Evolutionary conservation across 306 rosid genomes (phyloP), one percentile per base, ranked within the genome.

Genomic region (Medicago lupulina): DNA sequence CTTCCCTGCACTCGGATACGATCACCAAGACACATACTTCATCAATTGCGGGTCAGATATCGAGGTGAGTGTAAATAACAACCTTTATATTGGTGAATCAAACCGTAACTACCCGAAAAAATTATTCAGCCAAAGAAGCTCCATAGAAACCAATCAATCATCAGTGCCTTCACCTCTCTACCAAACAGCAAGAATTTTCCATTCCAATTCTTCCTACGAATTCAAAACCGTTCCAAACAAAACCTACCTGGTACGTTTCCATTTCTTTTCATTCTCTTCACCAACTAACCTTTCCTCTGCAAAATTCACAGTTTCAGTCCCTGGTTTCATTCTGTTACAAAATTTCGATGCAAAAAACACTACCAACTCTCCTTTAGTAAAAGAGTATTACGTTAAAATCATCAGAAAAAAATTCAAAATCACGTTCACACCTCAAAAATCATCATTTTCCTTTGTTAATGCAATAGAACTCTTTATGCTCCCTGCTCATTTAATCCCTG

Each of bases 381-480:
- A 74, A 54, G 92, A 88, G 46, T 85, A 40, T 63, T 71, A 43
- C 36, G n/a, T 81, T 1, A 49, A 66, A 1, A 79, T 81, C 79
- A 3, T 2, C 0, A 0, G 2, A 14, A 5, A 14, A 9, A 41
- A 1, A 18, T 70, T 85, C 11, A 43, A 0, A 54, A 70, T 88
- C n/a, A 60, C 50, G 4, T 88, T 88, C 67, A 38, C 67, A 0
- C 89, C 89, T 11, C 71, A 18, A 17, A 0, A 7, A 12, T 38
- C 67, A 7, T 70, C 81, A 3, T 34, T 83, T 44, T 88, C 89
- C 0, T 88, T 88, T 44, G 88, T 85, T 2, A 88, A 81, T 28
- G 92, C 92, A 18, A 79, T 88, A 9, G 92, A 88, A 71, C 80
- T 88, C 11, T 81, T 85, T 58, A 23, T 17, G 1, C 64, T 83